Evolutionary conservation across 2,329 filamentous ascomycete species (phyloP).

Genomic region (Trichothecium sympodiale): DNA sequence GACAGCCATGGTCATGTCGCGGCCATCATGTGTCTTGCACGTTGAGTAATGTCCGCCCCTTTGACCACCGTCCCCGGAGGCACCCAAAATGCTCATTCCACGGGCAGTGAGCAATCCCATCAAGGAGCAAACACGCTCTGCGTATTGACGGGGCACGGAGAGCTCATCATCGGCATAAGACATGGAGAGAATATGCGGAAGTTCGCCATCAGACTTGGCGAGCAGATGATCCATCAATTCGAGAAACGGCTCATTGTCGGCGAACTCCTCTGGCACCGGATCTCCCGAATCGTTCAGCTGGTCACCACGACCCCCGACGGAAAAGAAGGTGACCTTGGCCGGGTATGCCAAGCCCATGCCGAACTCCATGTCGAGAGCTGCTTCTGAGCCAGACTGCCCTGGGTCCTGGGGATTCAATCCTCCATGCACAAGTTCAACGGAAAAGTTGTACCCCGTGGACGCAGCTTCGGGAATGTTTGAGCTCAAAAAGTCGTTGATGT

Average conservation of each 20-base stretch:
- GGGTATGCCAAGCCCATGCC: conserved; percentile 33
- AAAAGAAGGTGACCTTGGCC: conserved; percentile 31
- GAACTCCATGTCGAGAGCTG: conserved; percentile 37
- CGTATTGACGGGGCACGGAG: conserved; percentile 39
- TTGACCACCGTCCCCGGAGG: conserved; percentile 40
- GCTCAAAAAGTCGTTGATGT: conserved; percentile 27
- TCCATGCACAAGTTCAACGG: conserved; percentile 28
- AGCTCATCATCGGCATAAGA: conserved; percentile 50
- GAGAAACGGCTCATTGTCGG: conserved; percentile 46
- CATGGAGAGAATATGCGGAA: conserved; percentile 46
- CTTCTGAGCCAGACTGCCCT: conserved; percentile 28
- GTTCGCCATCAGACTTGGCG: conserved; percentile 24
- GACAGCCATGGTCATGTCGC: conserved; percentile 43
- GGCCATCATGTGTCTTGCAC: conserved; percentile 50
- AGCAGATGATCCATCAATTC: conserved; percentile 41
- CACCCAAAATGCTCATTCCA: conserved; percentile 38
- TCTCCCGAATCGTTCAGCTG: conserved; percentile 28
- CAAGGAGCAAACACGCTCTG: conserved; percentile 38
- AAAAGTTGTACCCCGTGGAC: conserved; percentile 25
- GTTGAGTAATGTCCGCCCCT: conserved; percentile 32
- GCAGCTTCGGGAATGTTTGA: conserved; percentile 23
- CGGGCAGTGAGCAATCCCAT: conserved; percentile 42
- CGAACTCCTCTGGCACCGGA: conserved; percentile 14
- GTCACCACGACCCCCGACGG: conserved; percentile 30
- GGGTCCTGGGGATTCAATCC: conserved; percentile 30